Percentiles rank a stretch among this genome's conserved stretches.
Evolutionary conservation across 176 grass and related monocot genomes (phyloP).

Genomic region (Oryza australiensis): DNA sequence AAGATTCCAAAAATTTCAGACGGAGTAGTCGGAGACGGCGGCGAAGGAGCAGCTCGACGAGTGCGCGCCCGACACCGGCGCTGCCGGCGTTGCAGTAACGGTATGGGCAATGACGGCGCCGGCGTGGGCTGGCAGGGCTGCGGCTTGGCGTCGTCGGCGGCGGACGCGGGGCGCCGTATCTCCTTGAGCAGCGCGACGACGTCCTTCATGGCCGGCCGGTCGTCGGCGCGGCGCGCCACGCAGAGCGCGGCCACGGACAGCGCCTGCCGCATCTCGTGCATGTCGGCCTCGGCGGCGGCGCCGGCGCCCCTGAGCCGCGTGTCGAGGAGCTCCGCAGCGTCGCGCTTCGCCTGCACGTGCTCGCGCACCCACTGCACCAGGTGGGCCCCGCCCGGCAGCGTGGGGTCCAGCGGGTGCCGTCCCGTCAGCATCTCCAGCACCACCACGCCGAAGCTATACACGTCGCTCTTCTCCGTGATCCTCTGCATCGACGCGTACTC

Average conservation of each 20-base stretch:
- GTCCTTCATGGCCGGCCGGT: constrained; percentile 83
- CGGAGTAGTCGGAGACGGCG: constrained; percentile 74
- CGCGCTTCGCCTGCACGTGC: constrained; percentile 57
- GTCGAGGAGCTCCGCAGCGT: constrained; percentile 65
- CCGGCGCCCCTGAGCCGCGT: constrained; percentile 42
- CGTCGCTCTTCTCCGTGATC: constrained; percentile 87
- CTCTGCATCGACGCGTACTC: constrained; percentile 90
- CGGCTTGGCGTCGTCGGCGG: constrained; percentile 42
- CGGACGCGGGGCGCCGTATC: constrained; percentile 51
- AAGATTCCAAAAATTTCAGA: constrained; percentile 46
- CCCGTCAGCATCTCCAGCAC: constrained; percentile 83
- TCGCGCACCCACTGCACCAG: constrained; percentile 87
- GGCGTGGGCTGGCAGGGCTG: background rate
- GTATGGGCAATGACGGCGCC: background rate
- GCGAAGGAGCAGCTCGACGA: constrained; percentile 71
- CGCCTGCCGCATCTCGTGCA: constrained; percentile 84
- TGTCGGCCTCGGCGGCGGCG: constrained; percentile 38
- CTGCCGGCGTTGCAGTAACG: background rate
- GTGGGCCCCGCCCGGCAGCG: constrained; percentile 69
- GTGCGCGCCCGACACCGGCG: constrained; percentile 33
- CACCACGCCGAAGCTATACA: constrained; percentile 95
- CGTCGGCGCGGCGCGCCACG: constrained; percentile 58
- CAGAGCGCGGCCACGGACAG: constrained; percentile 67
- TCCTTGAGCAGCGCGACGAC: constrained; percentile 78
- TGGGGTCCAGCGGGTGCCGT: constrained; percentile 77